Conservation (phyloP, 768 basidiomycete species). For the Phlegmacium glaucopus region DNA sequence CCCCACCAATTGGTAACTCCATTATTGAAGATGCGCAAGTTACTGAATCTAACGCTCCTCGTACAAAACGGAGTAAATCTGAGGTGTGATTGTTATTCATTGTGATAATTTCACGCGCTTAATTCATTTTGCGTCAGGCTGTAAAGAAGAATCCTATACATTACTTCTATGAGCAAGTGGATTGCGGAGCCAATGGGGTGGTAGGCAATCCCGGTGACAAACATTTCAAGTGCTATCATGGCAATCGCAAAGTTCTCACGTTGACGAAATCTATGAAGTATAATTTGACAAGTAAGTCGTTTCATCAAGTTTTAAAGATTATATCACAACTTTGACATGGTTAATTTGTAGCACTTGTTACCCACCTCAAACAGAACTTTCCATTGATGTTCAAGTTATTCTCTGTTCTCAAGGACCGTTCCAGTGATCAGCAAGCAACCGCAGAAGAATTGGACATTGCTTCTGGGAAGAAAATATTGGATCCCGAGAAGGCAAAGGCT, state of each 20-base stretch:
- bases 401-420: not conserved
- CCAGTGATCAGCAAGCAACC: not conserved
- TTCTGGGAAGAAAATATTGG: slow-evolving; percentile 1
- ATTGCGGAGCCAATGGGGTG: slow-evolving; percentile 4
- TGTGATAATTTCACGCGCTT: not conserved
- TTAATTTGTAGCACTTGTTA: not conserved
- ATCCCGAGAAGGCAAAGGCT: not conserved
- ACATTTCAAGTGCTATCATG: slow-evolving; percentile 18
- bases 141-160: slow-evolving; percentile 13
- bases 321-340: no score
- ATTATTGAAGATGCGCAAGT: not conserved
- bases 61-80: not conserved
- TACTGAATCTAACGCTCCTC: no score
- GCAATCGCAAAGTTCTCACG: slow-evolving; percentile 11
- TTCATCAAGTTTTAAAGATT: not conserved
- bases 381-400: not conserved
- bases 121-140: not conserved
- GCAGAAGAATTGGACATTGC: slow-evolving; percentile 3
- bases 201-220: slow-evolving; percentile 13
- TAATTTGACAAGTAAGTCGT: slow-evolving; percentile 7
- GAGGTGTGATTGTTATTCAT: not conserved
- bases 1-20: not conserved
- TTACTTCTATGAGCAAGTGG: slow-evolving; percentile 14
- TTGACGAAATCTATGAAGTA: slow-evolving; percentile 10
- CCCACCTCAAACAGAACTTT: not conserved